A percentile compares a stretch with the other conserved stretches of the same genome.
Evolutionary conservation across 352 stramenopile genomes (phyloP).

Genomic region (Phytopythium cucurbitacearum): DNA sequence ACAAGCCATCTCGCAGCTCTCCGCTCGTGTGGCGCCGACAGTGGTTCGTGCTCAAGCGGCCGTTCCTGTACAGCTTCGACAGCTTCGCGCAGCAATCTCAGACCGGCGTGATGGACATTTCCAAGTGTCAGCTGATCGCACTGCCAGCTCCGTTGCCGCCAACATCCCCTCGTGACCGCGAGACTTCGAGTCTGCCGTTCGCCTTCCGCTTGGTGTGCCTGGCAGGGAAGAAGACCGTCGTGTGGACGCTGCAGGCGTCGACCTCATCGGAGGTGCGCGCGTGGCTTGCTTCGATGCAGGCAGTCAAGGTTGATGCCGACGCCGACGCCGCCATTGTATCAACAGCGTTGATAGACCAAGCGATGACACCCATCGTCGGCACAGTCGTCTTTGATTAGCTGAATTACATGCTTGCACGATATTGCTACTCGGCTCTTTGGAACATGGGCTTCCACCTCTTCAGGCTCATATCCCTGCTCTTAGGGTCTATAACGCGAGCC

Average conservation of each 20-base stretch:
- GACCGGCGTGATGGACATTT: slow-evolving; percentile 70
- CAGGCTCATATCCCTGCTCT: background rate
- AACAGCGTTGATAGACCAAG: slow-evolving; percentile 2
- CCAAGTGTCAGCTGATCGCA: slow-evolving; percentile 53
- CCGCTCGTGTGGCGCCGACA: slow-evolving; percentile 47
- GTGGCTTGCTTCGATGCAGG: slow-evolving; percentile 70
- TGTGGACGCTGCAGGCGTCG: slow-evolving; percentile 77
- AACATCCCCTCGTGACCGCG: background rate
- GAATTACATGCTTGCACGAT: slow-evolving; percentile 6
- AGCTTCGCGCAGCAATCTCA: slow-evolving; percentile 62
- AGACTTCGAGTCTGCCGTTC: slow-evolving; percentile 35
- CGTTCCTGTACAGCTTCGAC: slow-evolving; percentile 76
- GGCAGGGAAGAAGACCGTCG: slow-evolving; percentile 43
- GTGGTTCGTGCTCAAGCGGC: slow-evolving; percentile 79
- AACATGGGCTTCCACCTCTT: background rate
- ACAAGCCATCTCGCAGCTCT: slow-evolving; percentile 2
- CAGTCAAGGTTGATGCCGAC: slow-evolving; percentile 48
- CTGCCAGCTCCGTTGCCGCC: slow-evolving; percentile 7
- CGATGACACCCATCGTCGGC: no score
- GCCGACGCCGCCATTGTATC: slow-evolving; percentile 26
- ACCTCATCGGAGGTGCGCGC: slow-evolving; percentile 56
- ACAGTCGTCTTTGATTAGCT: background rate
- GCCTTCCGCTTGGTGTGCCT: slow-evolving; percentile 68
- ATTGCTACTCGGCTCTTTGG: background rate
- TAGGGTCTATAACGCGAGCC: slow-evolving; percentile 38